Base-by-base conservation (phyloP, 2,329 filamentous ascomycete genomes). In the Sporothrix mexicana region DNA sequence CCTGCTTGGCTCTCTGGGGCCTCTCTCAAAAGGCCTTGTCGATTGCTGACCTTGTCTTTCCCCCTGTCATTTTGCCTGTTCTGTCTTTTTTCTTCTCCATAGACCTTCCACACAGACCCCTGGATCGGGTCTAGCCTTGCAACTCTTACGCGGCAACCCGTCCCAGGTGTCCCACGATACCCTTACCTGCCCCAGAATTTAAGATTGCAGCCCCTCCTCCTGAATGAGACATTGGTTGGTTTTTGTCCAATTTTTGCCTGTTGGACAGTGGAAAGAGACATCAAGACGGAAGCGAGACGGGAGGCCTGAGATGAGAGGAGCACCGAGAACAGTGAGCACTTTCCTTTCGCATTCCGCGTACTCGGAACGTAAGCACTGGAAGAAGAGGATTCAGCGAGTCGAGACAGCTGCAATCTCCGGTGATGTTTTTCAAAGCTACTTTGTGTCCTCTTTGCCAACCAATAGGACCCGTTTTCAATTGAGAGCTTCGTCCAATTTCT, bases 191-290 rank as follows among this genome's bases (percentile, higher is more conserved):
- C 64, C 64, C 64, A 51, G 64, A 68, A 57, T 47, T 57, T 69
- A 69, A 69, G 53, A 69, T 69, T 69, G 51, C 67, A 47, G 51
- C 36, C 67, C 49, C 67, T 68, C 64, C 30, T 64, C 36, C 17
- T 64, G 59, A 64, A 64, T 23, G 59, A 64, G 59, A 45, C 59
- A 64, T 3, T 5, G 9, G 9, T 25, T 23, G 20, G 3, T 55
- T 25, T 25, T 25, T 55, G 20, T 13, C 15, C 45, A 47, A 10
- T 20, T 25, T 55, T 23, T 20, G 20, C 23, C 51, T 12, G 51
- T 12, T 55, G 15, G 13, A 25, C 3, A 55, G 51, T 9, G 12
- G 9, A 23, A 23, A 25, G 20, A 55, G 20, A 23, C 15, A 51
- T 15, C 15, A 51, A n/a, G 12, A 17, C 12, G 20, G 57, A 62